phyloP scores from a whole-genome alignment of 2,329 filamentous ascomycete species.

The Aureobasidium mangrovei region DNA sequence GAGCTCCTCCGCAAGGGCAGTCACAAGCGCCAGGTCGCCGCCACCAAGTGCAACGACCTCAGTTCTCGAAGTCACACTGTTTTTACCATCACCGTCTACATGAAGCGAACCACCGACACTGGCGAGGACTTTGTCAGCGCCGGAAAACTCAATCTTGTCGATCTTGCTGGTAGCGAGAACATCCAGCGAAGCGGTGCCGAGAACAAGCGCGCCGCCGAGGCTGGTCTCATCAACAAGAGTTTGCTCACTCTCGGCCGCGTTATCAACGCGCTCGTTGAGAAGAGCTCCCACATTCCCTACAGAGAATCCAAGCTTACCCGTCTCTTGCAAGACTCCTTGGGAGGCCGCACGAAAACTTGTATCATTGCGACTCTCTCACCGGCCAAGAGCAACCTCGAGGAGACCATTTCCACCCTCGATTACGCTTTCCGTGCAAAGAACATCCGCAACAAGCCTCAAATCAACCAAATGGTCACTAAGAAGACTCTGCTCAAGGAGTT shows the following conservation, averaged over 20 bases:
- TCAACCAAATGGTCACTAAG: constrained; percentile 87
- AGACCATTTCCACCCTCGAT: constrained; percentile 95
- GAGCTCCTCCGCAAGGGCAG: constrained; percentile 82
- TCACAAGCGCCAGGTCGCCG: constrained; percentile 91
- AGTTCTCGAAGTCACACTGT: constrained; percentile 96
- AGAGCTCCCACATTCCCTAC: constrained; percentile 79
- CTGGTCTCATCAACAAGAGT: constrained; percentile 96
- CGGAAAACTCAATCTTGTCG: constrained; percentile 92
- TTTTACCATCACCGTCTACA: constrained; percentile 89
- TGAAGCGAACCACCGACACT: constrained; percentile 70
- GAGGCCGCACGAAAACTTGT: constrained; percentile 92
- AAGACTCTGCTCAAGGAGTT: constrained; percentile 87
- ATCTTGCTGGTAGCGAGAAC: constrained; percentile 94
- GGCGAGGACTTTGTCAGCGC: constrained; percentile 85
- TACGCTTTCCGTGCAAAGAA: constrained; percentile 98
- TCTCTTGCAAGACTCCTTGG: constrained; percentile 89
- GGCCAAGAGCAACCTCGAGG: constrained; percentile 88
- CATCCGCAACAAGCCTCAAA: constrained; percentile 93
- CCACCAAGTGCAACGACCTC: constrained; percentile 98
- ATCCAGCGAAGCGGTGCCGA: constrained; percentile 95
- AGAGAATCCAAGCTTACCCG: constrained; percentile 94
- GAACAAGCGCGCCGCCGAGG: constrained; percentile 93
- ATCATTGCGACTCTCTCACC: constrained; percentile 97
- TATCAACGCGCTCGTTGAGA: constrained; percentile 94
- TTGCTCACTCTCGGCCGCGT: constrained; percentile 88